These are phyloP conservation scores for Cryptococcus sp. DNA, from an alignment of 1,284 basidiomycete species.

Conservation along the genomic window DNA sequence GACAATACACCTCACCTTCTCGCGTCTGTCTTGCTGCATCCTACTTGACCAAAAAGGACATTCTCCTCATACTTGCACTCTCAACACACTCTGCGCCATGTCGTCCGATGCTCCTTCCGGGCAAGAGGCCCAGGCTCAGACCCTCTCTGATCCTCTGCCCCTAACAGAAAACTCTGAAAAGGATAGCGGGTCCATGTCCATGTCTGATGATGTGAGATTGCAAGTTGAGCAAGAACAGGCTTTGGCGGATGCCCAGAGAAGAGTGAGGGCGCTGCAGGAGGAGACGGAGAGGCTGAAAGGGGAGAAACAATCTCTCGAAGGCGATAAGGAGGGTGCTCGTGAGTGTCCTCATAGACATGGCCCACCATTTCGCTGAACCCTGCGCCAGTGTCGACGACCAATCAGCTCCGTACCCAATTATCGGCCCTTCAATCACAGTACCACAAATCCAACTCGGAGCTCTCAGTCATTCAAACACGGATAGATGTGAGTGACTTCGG, in stretches of 20 bases:
- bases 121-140: constrained; percentile 1
- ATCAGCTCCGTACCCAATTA: constrained; percentile 45
- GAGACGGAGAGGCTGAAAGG: constrained; percentile 36
- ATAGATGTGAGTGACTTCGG: constrained; percentile 31
- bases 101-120: constrained; percentile 10
- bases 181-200: constrained; percentile 1
- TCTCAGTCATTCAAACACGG: constrained; percentile 40
- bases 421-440: constrained; percentile 40
- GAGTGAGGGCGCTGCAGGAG: constrained; percentile 35
- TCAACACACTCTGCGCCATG: constrained; percentile 2
- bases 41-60: too few relatives aligned
- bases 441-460: constrained; percentile 35
- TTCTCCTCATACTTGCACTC: too few relatives aligned
- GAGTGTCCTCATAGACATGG: constrained; percentile 11
- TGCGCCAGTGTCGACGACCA: constrained; percentile 34
- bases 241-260: constrained; percentile 41
- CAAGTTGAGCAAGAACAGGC: constrained; percentile 52
- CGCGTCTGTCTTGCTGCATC: too few relatives aligned
- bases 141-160: constrained; percentile 3
- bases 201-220: constrained; percentile 37
- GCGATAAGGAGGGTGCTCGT: constrained; percentile 41
- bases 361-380: background rate
- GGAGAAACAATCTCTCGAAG: constrained; percentile 32
- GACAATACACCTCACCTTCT: too few relatives aligned
- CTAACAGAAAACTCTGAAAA: background rate